Conservation (phyloP, 345 rosid genomes). For the Rhizophora mangle region DNA sequence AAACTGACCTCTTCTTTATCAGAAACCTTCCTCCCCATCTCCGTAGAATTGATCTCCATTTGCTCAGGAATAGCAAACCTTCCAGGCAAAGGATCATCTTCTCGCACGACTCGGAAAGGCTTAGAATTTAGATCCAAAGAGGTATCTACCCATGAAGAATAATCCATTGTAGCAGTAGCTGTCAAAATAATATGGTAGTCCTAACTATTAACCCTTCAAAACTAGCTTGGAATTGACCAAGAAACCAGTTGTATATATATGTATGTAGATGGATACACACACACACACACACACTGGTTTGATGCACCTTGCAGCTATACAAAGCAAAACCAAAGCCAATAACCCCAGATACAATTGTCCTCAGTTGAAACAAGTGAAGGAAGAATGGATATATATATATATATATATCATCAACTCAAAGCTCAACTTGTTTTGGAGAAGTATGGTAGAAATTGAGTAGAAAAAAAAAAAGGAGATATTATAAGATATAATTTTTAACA, state of each 20-base stretch:
- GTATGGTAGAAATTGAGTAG: neutral
- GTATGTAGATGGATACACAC: too few species aligned
- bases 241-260: too few species aligned
- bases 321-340: neutral
- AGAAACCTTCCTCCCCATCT: slow-evolving; percentile 28
- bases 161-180: slow-evolving; percentile 14
- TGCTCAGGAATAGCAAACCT: slow-evolving; percentile 11
- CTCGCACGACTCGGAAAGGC: neutral
- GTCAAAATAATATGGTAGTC: neutral
- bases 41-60: slow-evolving; percentile 27
- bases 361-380: neutral
- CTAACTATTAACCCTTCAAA: neutral
- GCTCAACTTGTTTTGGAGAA: slow-evolving; percentile 1
- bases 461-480: neutral
- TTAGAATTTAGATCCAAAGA: slow-evolving; percentile 31
- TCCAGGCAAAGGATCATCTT: neutral
- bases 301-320: neutral
- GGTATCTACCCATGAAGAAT: slow-evolving; percentile 22
- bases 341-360: neutral
- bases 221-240: neutral
- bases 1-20: slow-evolving; percentile 44
- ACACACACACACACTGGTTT: too few species aligned
- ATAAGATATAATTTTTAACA: too few species aligned
- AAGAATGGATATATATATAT: neutral
- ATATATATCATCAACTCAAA: too few species aligned